These are phyloP conservation scores for Biscutella laevigata DNA, from an alignment of 441 rosid species.

Conservation along the genomic window DNA sequence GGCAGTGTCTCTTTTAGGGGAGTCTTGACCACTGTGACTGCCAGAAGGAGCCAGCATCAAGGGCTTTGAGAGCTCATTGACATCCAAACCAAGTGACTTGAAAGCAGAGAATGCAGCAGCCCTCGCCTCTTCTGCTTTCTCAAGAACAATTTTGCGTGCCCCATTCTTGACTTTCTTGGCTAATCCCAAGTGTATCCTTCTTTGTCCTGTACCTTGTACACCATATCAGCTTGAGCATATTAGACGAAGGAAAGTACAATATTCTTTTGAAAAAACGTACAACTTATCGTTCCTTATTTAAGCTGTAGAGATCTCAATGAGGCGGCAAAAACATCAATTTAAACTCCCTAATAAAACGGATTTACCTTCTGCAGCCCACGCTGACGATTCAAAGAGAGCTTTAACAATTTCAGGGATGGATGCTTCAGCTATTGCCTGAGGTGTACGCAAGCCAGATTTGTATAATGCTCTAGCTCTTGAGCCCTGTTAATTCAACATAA, in stretches of 20 bases:
- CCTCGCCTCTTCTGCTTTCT: constrained; percentile 97
- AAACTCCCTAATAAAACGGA: constrained; percentile 8
- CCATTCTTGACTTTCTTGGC: constrained; percentile 95
- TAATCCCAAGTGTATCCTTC: constrained; percentile 67
- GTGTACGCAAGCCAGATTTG: constrained; percentile 89
- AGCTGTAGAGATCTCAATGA: constrained; percentile 12
- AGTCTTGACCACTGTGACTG: constrained; percentile 30
- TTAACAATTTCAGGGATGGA: constrained; percentile 74
- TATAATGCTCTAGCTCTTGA: constrained; percentile 96
- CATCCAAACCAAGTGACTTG: constrained; percentile 75
- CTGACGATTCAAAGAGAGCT: constrained; percentile 88
- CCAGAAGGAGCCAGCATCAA: constrained; percentile 30
- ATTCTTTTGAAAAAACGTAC: neutral
- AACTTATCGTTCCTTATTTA: constrained; percentile 9
- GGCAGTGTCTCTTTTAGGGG: constrained; percentile 26
- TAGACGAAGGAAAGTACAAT: neutral
- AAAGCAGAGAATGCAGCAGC: constrained; percentile 85
- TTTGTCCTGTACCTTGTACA: constrained; percentile 64
- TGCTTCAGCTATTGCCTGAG: constrained; percentile 93
- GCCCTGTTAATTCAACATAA: constrained; percentile 46
- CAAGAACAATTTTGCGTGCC: constrained; percentile 92
- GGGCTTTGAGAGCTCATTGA: constrained; percentile 58
- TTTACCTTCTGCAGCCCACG: constrained; percentile 82
- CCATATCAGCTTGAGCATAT: constrained; percentile 26
- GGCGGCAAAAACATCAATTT: constrained; percentile 1